phyloP scores from a whole-genome alignment of 106 monocot species.

The Chionographis japonica region DNA sequence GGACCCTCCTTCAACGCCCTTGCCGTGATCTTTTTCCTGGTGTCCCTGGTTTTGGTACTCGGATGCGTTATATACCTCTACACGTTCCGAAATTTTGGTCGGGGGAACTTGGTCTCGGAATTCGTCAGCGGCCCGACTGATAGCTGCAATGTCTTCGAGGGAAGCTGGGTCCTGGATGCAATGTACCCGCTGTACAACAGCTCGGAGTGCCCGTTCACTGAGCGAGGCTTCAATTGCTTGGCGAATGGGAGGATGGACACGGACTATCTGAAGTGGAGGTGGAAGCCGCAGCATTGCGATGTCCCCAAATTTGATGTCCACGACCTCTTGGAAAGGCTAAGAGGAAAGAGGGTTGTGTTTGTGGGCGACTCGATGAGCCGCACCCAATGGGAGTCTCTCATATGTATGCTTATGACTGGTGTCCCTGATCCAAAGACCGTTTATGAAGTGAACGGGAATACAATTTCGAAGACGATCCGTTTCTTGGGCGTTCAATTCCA shows the following conservation, averaged over 20 bases:
- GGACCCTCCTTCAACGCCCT: constrained; percentile 27
- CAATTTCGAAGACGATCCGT: constrained; percentile 81
- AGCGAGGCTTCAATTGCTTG: constrained; percentile 91
- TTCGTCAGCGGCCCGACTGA: constrained; percentile 7
- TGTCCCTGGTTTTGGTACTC: constrained; percentile 32
- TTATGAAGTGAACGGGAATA: constrained; percentile 81
- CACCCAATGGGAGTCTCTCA: constrained; percentile 97
- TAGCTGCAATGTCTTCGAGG: constrained; percentile 70
- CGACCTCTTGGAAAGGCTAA: constrained; percentile 44
- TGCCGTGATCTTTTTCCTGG: constrained; percentile 34
- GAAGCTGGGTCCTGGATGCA: constrained; percentile 64
- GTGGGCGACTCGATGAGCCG: constrained; percentile 98
- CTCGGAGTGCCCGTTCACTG: constrained; percentile 74
- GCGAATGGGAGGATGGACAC: constrained; percentile 84
- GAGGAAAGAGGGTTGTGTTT: constrained; percentile 81
- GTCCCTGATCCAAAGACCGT: constrained; percentile 58
- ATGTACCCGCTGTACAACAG: constrained; percentile 80
- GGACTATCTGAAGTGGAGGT: constrained; percentile 78
- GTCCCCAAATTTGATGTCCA: constrained; percentile 57
- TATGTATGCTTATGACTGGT: constrained; percentile 92
- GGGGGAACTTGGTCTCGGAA: constrained; percentile 14
- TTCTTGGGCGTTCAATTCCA: constrained; percentile 72
- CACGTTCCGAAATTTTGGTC: constrained; percentile 24
- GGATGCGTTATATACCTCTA: constrained; percentile 42
- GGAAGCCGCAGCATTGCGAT: constrained; percentile 76